Evolutionary conservation across 1,284 basidiomycete genomes (phyloP).

Genomic region (Cryptococcus wingfieldii): DNA sequence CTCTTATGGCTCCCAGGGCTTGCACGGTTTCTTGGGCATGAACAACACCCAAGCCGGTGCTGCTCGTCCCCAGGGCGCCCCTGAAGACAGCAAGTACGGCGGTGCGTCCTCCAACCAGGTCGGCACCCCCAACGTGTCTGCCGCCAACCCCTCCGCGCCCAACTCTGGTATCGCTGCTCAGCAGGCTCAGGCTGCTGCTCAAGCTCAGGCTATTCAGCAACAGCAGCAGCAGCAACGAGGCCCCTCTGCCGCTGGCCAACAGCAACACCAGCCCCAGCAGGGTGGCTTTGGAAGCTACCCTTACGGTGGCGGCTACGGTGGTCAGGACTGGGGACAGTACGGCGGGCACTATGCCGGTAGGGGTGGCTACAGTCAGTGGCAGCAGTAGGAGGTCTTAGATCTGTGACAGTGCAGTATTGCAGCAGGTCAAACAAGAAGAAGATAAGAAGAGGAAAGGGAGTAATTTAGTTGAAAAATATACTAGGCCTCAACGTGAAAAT

Average conservation of each 20-base stretch:
- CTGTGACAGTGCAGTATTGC: too few species aligned
- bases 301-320: conserved; percentile 23
- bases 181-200: background rate
- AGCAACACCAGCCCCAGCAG: conserved; percentile 12
- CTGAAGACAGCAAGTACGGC: background rate
- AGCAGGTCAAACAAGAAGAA: too few species aligned
- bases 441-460: too few species aligned
- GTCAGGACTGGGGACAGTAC: conserved; percentile 33
- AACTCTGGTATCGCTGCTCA: background rate
- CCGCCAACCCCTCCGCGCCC: background rate
- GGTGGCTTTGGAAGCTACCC: conserved; percentile 22
- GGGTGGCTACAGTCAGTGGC: conserved; percentile 28
- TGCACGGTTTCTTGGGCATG: conserved; percentile 1
- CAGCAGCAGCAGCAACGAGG: conserved; percentile 5
- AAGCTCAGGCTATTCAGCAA: background rate
- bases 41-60: background rate
- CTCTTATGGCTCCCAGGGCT: background rate
- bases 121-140: background rate
- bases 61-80: background rate
- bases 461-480: too few species aligned
- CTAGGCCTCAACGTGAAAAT: too few species aligned
- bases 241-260: conserved; percentile 1
- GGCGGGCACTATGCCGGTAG: conserved; percentile 18
- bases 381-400: conserved; percentile 15
- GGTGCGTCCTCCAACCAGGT: background rate